Evolutionary conservation across 192 early-diverging fungal genomes (phyloP), one percentile per base, ranked within the genome.

Genomic region (Coemansia sp.): DNA sequence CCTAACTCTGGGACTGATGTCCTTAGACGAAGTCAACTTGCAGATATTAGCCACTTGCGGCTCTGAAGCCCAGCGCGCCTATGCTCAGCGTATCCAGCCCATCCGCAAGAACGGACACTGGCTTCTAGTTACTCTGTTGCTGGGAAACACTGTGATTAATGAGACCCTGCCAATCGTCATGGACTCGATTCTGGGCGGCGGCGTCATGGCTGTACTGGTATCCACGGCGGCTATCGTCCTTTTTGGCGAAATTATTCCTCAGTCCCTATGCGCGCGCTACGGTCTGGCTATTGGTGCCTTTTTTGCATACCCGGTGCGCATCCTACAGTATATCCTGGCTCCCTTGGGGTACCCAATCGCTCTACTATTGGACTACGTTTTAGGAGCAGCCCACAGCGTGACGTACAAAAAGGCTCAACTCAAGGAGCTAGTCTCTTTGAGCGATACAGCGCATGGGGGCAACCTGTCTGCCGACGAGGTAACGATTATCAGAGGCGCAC

Each of bases 231-330:
- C 96, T 42, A 94, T 99, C 68, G 92, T 99, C 11, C 68, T 98
- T 42, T 98, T 96, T 83, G 94, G 97, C 67, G 97, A 99, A 88
- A 93, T 98, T 59, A 91, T 98, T 63, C 95, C 96, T 21, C 95
- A 97, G 68, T 91, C 95, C 10, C 82, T 96, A 7, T 97, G 95
- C 66, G 88, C 94, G 7, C 86, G 92, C 9, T 89, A 96, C 74
- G 95, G 96, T 1, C 86, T 98, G 43, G 88, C 89, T 4, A 87
- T 98, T 37, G 96, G 96, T 5, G 94, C 96, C 4, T 89, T 90
- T 44, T 95, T 96, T 78, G 92, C 95, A 16, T 90, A 87, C 73
- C 89, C 73, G 0, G 90, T 93, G 58, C 75, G 90, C 33, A 46
- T 82, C 8, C 64, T 93, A 21, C 90, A 90, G 83, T 89, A 87